phyloP scores from a whole-genome alignment of 2,329 filamentous ascomycete genomes.

The Pestalotiopsis fici region DNA sequence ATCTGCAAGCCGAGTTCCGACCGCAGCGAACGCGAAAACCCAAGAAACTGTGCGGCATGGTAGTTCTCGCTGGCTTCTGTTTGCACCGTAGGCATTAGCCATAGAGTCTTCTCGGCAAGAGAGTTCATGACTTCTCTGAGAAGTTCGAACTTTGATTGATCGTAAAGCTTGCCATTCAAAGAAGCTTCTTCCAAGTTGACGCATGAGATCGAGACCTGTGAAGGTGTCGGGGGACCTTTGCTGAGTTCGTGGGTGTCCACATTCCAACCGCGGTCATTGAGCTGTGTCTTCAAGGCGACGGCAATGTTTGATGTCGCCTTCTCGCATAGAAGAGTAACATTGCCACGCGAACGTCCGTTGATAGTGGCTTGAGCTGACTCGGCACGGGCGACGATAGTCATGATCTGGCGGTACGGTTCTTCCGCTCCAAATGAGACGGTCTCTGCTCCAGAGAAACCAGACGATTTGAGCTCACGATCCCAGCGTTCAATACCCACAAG shows the following conservation, averaged over 20 bases:
- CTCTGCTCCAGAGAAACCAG: neutral
- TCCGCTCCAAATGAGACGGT: constrained; percentile 4
- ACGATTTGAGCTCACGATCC: neutral
- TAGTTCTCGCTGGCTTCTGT: neutral
- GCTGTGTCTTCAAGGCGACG: neutral
- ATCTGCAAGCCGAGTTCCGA: neutral
- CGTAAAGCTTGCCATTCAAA: neutral
- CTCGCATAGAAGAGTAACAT: neutral
- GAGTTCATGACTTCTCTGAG: neutral
- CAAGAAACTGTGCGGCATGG: neutral
- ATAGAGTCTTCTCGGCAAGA: neutral
- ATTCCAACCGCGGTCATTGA: neutral
- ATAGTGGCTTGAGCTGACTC: no score
- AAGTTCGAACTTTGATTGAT: neutral
- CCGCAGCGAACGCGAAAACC: neutral
- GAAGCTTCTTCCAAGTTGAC: neutral
- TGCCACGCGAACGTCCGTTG: neutral
- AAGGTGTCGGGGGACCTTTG: neutral
- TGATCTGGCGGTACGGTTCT: constrained; percentile 1
- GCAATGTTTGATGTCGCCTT: neutral
- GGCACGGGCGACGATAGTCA: neutral
- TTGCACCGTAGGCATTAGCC: neutral
- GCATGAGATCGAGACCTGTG: neutral
- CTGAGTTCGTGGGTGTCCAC: neutral
- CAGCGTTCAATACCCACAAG: neutral